Evolutionary conservation across 345 rosid species (phyloP).

Genomic region (Mallotus nudiflorus): DNA sequence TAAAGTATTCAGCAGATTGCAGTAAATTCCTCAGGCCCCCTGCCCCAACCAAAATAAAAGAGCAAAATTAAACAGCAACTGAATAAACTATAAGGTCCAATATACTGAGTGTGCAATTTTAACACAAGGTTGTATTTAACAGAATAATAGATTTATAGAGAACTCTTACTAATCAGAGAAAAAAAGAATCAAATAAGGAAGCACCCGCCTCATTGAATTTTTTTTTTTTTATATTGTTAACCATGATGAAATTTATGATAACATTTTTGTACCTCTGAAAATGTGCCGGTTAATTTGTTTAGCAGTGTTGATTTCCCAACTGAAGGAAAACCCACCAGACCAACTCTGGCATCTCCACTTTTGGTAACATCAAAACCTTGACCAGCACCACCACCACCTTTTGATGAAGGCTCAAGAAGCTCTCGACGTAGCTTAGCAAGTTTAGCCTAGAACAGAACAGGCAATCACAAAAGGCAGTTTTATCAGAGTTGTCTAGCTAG

Average conservation of each 20-base stretch:
- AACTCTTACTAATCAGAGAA: not conserved
- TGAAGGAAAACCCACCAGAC: conserved; percentile 93
- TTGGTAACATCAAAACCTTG: conserved; percentile 98
- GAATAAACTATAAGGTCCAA: not conserved
- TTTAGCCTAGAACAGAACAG: conserved; percentile 57
- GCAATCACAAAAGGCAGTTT: not conserved
- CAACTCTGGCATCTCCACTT: conserved; percentile 98
- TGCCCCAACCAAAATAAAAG: no score
- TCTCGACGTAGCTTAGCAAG: conserved; percentile 94
- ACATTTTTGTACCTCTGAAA: conserved; percentile 72
- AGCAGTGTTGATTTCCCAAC: conserved; percentile 98
- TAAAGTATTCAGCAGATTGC: not conserved
- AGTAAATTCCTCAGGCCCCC: not conserved
- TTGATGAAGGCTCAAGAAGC: conserved; percentile 81
- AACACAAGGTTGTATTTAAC: not conserved
- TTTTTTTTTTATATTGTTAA: not conserved
- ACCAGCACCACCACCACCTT: conserved; percentile 88
- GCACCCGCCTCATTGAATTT: not conserved
- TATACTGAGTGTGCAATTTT: not conserved
- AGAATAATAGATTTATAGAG: not conserved
- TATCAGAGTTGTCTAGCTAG: not conserved
- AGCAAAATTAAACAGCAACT: not conserved
- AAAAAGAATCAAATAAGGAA: not conserved
- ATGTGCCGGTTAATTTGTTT: conserved; percentile 88
- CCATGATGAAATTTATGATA: not conserved